Evolutionary conservation across 75 land plant genomes (phyloP).

Genomic region (Chamaecyparis obtusa): DNA sequence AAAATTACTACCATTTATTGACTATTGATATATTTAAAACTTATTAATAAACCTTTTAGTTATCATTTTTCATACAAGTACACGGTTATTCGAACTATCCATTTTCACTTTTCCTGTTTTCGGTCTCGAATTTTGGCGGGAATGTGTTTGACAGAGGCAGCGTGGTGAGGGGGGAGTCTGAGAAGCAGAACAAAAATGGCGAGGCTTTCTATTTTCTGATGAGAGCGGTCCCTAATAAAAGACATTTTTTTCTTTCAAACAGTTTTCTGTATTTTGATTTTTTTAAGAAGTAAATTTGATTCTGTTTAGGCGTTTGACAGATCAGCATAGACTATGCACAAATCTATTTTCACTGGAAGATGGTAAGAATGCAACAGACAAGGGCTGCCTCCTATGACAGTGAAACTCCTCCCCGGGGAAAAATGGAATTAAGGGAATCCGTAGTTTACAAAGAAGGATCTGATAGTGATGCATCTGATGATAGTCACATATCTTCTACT

Average conservation of each 20-base stretch:
- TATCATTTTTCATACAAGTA: too few species aligned
- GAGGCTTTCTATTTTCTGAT: not conserved
- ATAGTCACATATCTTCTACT: conserved; percentile 10
- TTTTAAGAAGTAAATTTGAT: not conserved
- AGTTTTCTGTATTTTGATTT: not conserved
- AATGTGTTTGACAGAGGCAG: not conserved
- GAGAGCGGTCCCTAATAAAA: not conserved
- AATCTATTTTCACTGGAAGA: not conserved
- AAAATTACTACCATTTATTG: too few species aligned
- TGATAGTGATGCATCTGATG: conserved; percentile 1
- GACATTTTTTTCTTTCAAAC: not conserved
- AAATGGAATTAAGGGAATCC: not conserved
- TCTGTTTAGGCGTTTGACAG: not conserved
- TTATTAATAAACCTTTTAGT: too few species aligned
- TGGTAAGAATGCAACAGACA: not conserved
- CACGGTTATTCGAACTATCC: too few species aligned
- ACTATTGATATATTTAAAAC: too few species aligned
- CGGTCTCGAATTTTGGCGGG: not conserved
- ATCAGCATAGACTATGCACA: not conserved
- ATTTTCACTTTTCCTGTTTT: not conserved
- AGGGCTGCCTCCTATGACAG: not conserved
- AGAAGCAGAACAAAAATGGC: not conserved
- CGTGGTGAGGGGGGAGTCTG: not conserved
- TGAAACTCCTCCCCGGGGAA: not conserved
- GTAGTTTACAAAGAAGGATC: not conserved